A percentile compares a stretch with the other conserved stretches of the same genome.
Evolutionary conservation across 139 green algal genomes (phyloP).

Genomic region (Auxenochlorella protothecoides): DNA sequence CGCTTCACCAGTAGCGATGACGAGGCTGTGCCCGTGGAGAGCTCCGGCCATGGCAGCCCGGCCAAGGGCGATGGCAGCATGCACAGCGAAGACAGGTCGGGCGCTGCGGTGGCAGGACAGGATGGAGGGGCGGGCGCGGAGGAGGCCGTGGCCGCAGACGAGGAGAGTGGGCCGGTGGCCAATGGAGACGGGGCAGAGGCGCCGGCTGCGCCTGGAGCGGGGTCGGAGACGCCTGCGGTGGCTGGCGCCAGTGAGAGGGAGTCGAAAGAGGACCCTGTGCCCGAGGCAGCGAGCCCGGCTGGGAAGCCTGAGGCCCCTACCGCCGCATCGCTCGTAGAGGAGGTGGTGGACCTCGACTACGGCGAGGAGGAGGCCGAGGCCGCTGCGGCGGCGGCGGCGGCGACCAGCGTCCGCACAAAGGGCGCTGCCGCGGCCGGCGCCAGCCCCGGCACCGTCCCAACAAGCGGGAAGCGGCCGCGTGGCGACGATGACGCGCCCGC

Average conservation of each 20-base stretch:
- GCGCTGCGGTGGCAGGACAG: neutral
- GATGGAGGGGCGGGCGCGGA: neutral
- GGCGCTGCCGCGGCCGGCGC: neutral
- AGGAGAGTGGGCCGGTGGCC: neutral
- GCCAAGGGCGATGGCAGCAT: conserved; percentile 16
- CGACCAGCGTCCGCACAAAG: neutral
- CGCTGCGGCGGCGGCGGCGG: neutral
- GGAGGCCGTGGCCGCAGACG: neutral
- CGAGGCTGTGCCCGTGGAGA: too few species aligned
- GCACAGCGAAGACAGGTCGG: conserved; percentile 8
- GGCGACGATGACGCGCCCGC: neutral
- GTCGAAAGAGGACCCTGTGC: neutral
- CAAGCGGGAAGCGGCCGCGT: conserved; percentile 4
- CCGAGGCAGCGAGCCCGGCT: neutral
- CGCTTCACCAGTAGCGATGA: too few species aligned
- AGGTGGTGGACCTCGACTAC: conserved; percentile 17
- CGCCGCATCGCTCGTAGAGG: neutral
- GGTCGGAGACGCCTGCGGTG: neutral
- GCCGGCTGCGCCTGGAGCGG: neutral
- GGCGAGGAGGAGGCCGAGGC: conserved; percentile 14
- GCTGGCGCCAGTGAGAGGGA: neutral
- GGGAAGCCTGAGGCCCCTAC: neutral
- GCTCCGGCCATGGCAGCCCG: conserved; percentile 7
- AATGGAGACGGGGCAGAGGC: neutral
- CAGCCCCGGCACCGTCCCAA: neutral